Evolutionary conservation across 768 basidiomycete species (phyloP).

Genomic region (Mycena latifolia): DNA sequence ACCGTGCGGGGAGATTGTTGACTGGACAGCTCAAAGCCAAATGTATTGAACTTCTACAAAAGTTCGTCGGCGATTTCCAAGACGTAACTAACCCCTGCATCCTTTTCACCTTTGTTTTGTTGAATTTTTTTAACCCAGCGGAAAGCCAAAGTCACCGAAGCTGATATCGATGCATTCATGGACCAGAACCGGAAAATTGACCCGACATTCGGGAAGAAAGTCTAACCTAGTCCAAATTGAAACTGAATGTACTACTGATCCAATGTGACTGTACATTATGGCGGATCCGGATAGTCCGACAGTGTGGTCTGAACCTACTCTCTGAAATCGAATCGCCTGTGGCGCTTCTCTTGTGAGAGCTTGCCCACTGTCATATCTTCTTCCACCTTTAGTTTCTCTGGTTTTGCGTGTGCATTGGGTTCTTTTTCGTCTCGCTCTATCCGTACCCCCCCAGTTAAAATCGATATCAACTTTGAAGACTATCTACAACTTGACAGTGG

Average conservation of each 20-base stretch:
- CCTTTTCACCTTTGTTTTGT: slow-evolving; percentile 19
- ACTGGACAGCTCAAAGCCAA: slow-evolving; percentile 93
- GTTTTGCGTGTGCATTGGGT: too few species aligned
- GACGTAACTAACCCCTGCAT: slow-evolving; percentile 51
- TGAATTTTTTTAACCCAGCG: slow-evolving; percentile 63
- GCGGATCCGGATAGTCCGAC: too few species aligned
- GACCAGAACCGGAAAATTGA: slow-evolving; percentile 83
- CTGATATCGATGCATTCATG: slow-evolving; percentile 82
- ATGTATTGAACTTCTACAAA: slow-evolving; percentile 87
- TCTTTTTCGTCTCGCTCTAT: too few species aligned
- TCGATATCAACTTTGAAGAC: too few species aligned
- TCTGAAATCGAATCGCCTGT: too few species aligned
- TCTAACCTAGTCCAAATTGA: slow-evolving; percentile 22
- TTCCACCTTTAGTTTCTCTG: too few species aligned
- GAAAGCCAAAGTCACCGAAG: slow-evolving; percentile 84
- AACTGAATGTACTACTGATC: slow-evolving; percentile 16
- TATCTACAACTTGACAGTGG: too few species aligned
- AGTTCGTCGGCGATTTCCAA: slow-evolving; percentile 90
- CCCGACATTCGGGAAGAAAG: slow-evolving; percentile 59
- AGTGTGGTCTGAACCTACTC: too few species aligned
- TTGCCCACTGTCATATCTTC: too few species aligned
- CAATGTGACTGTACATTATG: too few species aligned
- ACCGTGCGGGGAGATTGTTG: slow-evolving; percentile 87
- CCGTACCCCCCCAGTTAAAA: too few species aligned
- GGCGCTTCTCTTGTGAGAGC: too few species aligned